Base-by-base conservation (phyloP, 176 grass and related monocot genomes). In the Phoenix dactylifera region DNA sequence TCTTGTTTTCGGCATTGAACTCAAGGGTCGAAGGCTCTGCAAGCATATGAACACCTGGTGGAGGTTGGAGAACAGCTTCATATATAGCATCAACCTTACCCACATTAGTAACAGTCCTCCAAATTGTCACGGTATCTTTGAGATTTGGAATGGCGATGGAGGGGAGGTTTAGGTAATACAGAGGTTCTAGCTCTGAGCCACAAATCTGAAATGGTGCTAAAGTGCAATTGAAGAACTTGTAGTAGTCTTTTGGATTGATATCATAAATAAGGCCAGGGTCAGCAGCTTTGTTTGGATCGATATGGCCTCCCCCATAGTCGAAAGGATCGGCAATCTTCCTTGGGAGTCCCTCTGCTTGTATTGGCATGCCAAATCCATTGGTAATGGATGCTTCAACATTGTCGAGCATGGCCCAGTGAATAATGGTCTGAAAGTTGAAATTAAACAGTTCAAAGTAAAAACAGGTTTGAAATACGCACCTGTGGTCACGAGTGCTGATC, bases 231-330 rank as follows among this genome's bases (percentile, higher is more conserved):
- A 82, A 85, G 29, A 82, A 73, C 32, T 69, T 78, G 3, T 59
- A 23, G n/a, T 83, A 86, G 35, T 91, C 83, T 2, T n/a, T 68
- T 12, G 82, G 68, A 25, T 86, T 24, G 2, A 74, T 77, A 57
- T 90, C 76, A 3, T 90, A 90, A 1, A 90, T 26, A 2, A 90
- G 72, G 22, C 82, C 87, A 2, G 79, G 87, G 79, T 86, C 68
- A 5, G 50, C 59, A 4, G 82, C 82, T 6, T 39, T 55, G 29
- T 64, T 55, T 6, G 76, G 76, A 54, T 86, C 60, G 1, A 91
- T 25, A 14, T 83, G 74, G 0, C 87, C 83, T 16, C 79, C 83
- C 25, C 87, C 87, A 16, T 80, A 86, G 67, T 90, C 87, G 10
- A 91, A 91, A 44, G 87, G 79, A 56, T 90, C 72, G 4, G 76